phyloP scores from a whole-genome alignment of 345 rosid species.

The Brassica carinata region DNA sequence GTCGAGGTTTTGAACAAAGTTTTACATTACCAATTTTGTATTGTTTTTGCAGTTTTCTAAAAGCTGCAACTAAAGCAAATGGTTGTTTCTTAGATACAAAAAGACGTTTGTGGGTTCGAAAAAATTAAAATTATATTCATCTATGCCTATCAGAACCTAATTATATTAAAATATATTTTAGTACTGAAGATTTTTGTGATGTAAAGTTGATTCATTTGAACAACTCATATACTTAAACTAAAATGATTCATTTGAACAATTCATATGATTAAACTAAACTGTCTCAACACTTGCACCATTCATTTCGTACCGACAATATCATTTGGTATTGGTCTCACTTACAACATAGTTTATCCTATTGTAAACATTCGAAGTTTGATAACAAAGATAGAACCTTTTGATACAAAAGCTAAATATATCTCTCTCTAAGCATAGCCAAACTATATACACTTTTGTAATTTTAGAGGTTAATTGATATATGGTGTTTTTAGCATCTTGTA shows the following conservation, averaged over 20 bases:
- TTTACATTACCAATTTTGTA: not conserved
- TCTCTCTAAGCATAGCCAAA: constrained; percentile 29
- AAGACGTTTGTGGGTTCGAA: not conserved
- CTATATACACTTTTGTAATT: not conserved
- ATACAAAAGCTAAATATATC: constrained; percentile 20
- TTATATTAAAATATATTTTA: too few species aligned
- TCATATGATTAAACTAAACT: not conserved
- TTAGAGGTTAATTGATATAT: constrained; percentile 24
- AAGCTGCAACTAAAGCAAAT: not conserved
- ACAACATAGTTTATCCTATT: constrained; percentile 20
- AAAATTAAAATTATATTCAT: not conserved
- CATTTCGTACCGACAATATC: constrained; percentile 31
- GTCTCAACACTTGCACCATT: not conserved
- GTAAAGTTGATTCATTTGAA: not conserved
- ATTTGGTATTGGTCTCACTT: constrained; percentile 29
- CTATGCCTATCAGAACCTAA: too few species aligned
- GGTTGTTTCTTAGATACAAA: not conserved
- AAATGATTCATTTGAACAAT: not conserved
- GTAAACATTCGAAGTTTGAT: constrained; percentile 25
- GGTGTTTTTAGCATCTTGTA: too few species aligned
- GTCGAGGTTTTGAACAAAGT: not conserved
- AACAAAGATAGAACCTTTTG: constrained; percentile 4
- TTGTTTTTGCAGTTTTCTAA: not conserved
- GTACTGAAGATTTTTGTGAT: not conserved
- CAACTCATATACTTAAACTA: too few species aligned